These are phyloP conservation scores for Cercospora citrullina DNA, from an alignment of 2,329 filamentous ascomycete genomes.

Conservation along the genomic window DNA sequence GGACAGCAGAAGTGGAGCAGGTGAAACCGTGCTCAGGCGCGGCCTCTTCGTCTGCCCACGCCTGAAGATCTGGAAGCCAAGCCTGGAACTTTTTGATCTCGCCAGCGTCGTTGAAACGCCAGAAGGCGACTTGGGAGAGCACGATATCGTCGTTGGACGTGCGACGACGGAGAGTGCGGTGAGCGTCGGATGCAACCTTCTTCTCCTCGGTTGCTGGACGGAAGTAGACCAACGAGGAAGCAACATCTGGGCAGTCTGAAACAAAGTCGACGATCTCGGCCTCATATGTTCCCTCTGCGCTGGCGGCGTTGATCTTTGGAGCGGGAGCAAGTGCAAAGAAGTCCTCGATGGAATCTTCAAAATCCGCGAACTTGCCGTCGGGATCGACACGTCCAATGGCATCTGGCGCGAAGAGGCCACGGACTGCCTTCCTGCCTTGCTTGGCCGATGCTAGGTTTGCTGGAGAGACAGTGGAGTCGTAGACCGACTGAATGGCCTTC, in stretches of 20 bases:
- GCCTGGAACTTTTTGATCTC: conserved; percentile 48
- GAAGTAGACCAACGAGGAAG: conserved; percentile 28
- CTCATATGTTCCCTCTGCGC: conserved; percentile 25
- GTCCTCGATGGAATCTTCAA: conserved; percentile 48
- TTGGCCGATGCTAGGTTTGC: conserved; percentile 42
- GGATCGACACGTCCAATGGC: conserved; percentile 46
- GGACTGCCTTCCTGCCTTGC: conserved; percentile 41
- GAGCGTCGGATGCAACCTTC: conserved; percentile 9
- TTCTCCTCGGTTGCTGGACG: conserved; percentile 16
- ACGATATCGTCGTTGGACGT: conserved; percentile 2
- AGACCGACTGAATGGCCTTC: conserved; percentile 43
- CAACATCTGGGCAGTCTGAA: conserved; percentile 27
- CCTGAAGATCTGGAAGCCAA: conserved; percentile 47
- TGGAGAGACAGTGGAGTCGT: conserved; percentile 46
- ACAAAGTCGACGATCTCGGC: conserved; percentile 31
- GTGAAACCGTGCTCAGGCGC: conserved; percentile 26
- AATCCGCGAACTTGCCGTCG: conserved; percentile 46
- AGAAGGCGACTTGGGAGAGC: conserved; percentile 44
- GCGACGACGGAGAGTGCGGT: conserved; percentile 5
- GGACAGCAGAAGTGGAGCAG: conserved; percentile 9
- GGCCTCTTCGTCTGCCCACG: conserved; percentile 39
- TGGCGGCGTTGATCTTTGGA: conserved; percentile 30
- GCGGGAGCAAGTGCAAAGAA: conserved; percentile 48
- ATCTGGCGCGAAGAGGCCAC: conserved; percentile 43
- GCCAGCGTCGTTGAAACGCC: conserved; percentile 49